A percentile compares a stretch with the other conserved stretches of the same genome.
Evolutionary conservation across 305 asterid genomes (phyloP).

Genomic region (Euphrasia arctica): DNA sequence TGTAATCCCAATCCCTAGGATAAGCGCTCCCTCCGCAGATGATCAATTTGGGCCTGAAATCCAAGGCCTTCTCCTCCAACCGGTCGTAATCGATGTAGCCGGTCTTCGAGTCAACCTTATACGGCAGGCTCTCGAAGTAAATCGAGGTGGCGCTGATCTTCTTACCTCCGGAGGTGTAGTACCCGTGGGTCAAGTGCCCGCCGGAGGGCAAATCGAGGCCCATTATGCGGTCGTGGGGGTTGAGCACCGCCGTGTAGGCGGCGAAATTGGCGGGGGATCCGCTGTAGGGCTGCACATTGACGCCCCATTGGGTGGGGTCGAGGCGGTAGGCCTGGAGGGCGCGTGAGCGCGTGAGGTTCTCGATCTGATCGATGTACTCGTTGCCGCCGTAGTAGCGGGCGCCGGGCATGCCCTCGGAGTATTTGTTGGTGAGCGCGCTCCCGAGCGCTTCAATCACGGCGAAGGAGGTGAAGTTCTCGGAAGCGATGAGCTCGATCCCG

Average conservation of each 20-base stretch:
- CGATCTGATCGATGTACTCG: constrained; percentile 87
- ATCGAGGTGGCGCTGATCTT: constrained; percentile 89
- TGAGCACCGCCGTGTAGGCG: constrained; percentile 90
- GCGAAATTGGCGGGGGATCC: constrained; percentile 96
- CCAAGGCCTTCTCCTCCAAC: constrained; percentile 94
- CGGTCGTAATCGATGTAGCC: constrained; percentile 82
- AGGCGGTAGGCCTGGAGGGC: constrained; percentile 85
- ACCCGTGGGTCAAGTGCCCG: constrained; percentile 92
- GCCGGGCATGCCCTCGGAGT: constrained; percentile 96
- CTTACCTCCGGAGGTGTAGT: constrained; percentile 83
- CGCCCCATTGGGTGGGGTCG: constrained; percentile 94
- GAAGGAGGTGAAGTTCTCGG: constrained; percentile 95
- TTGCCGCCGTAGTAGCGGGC: constrained; percentile 94
- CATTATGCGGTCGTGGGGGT: constrained; percentile 93
- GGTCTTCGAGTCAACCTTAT: constrained; percentile 67
- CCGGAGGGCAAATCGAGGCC: constrained; percentile 95
- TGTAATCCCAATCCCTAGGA: constrained; percentile 96
- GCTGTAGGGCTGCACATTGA: constrained; percentile 90
- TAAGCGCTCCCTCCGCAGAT: constrained; percentile 98
- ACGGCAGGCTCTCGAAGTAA: constrained; percentile 90
- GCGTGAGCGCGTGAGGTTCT: constrained; percentile 82
- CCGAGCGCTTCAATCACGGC: constrained; percentile 96
- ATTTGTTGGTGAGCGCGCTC: constrained; percentile 86
- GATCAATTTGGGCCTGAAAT: constrained; percentile 88
- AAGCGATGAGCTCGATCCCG: constrained; percentile 95